A percentile compares a stretch with the other conserved stretches of the same genome.
These are phyloP conservation scores for Pseudogymnoascus sp. DNA, from an alignment of 2,329 filamentous ascomycete species.

Conservation along the genomic window DNA sequence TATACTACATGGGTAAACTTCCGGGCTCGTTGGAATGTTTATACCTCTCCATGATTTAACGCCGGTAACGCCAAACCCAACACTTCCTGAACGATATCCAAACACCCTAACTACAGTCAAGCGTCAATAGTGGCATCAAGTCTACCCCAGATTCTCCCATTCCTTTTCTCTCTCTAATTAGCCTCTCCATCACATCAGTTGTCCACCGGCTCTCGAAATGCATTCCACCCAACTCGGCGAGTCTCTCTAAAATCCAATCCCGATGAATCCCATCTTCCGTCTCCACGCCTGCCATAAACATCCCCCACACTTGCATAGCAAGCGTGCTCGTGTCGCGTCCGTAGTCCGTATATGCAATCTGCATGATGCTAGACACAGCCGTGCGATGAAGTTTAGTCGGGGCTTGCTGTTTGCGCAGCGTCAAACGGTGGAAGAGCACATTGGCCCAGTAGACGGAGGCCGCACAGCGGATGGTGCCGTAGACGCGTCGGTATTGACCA, in stretches of 20 bases:
- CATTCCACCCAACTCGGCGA: background rate
- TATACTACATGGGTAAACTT: no score
- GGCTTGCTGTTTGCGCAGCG: background rate
- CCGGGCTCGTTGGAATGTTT: background rate
- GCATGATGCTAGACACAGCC: background rate
- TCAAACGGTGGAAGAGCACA: background rate
- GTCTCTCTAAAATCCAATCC: constrained; percentile 28
- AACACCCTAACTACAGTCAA: background rate
- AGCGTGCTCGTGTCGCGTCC: background rate
- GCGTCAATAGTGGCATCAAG: background rate
- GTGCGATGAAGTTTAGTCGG: background rate
- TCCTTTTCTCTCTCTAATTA: background rate
- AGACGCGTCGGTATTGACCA: constrained; percentile 1
- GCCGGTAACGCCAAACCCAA: background rate
- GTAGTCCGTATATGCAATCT: background rate
- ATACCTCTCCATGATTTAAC: background rate
- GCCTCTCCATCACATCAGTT: background rate
- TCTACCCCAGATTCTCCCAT: background rate
- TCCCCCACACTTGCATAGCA: constrained; percentile 22
- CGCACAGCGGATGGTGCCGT: background rate
- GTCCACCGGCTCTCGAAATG: background rate
- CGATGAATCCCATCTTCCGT: constrained; percentile 29
- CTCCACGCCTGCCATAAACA: constrained; percentile 32
- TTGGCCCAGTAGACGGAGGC: background rate
- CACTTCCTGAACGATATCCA: background rate